Base-by-base conservation (phyloP, 208 protist species). In the Polymyxa betae region DNA sequence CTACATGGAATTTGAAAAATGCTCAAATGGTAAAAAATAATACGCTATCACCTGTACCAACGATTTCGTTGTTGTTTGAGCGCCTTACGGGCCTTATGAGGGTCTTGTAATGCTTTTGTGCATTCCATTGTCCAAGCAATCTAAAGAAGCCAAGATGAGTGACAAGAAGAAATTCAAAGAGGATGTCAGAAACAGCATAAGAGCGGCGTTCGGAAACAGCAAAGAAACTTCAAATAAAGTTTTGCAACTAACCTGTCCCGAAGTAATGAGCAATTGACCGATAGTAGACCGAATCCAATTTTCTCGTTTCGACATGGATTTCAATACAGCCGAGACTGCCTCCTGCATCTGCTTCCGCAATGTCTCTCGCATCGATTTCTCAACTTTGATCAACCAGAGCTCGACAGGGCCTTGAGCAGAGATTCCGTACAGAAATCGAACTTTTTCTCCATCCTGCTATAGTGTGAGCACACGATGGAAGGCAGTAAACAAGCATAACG, bases 351-450 rank as follows among this genome's bases (percentile, higher is more conserved):
- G 88, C 12, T 41, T 77, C 1, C 88, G 29, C 0, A 99, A 93
- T n/a, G 98, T 98, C 44, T 92, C 91, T 89, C 92, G 94, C 92
- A 98, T 98, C 94, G 98, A 98, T 0, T 94, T 94, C 64, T 99
- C 96, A 44, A 99, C 97, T 10, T 45, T 90, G 90, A 95, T 97
- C 92, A 99, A 97, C 98, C 98, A 99, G 77, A 96, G 94, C 95
- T 99, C 98, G 24, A 99, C 98, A 0, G 96, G 93, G 45, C 90
- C 92, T 49, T 91, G 41, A 1, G 90, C 89, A n/a, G 82, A 41
- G 0, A 92, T 77, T 38, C 38, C 60, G 20, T 49, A 68, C 43
- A 89, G 89, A 88, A 99, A 98, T 0, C 95, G 89, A n/a, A 99
- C 96, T 88, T 94, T 91, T 95, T 99, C 98, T 38, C 96, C 96